Evolutionary conservation across 768 basidiomycete species (phyloP).

Genomic region (Kockovaella imperatae): DNA sequence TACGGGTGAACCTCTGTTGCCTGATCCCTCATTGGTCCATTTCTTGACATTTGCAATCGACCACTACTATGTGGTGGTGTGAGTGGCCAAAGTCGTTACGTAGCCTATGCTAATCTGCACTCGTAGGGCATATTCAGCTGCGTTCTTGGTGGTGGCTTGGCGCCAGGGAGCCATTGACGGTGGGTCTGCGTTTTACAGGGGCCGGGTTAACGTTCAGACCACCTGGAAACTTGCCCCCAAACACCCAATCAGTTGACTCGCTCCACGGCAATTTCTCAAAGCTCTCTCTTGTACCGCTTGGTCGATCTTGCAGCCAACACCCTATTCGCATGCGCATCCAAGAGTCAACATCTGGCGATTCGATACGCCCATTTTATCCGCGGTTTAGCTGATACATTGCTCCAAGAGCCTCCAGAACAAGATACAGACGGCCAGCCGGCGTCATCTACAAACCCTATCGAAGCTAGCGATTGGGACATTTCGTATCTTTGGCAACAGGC

Average conservation of each 20-base stretch:
- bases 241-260: not conserved
- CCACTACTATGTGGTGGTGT: conserved; percentile 17
- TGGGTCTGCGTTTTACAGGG: not conserved
- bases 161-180: conserved; percentile 8
- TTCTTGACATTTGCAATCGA: conserved; percentile 13
- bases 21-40: conserved; percentile 2
- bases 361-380: conserved; percentile 6
- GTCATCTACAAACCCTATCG: no score
- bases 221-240: not conserved
- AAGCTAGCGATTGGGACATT: no score
- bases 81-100: not conserved
- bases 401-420: no score
- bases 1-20: conserved; percentile 9
- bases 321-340: conserved; percentile 1
- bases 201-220: not conserved
- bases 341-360: conserved; percentile 3
- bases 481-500: no score
- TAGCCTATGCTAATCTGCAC: not conserved
- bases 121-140: conserved; percentile 9
- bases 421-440: no score
- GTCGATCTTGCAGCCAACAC: conserved; percentile 9
- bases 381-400: not conserved
- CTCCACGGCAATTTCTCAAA: not conserved
- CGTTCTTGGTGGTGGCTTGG: conserved; percentile 11
- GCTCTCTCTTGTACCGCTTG: conserved; percentile 6